Conservation (phyloP, 2,329 filamentous ascomycete species). For the Aureobasidium namibiae region DNA sequence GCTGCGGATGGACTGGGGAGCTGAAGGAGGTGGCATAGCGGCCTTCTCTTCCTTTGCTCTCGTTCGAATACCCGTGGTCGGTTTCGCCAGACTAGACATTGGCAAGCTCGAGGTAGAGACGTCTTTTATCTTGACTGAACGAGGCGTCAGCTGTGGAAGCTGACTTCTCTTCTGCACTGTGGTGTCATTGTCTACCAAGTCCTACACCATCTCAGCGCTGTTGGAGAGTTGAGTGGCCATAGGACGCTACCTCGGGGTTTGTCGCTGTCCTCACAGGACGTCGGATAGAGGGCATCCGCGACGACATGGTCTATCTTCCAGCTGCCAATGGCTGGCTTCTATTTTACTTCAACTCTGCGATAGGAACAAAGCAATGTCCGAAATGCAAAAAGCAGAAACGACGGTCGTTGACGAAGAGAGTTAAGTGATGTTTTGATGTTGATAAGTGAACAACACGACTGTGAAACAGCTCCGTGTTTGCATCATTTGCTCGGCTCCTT, state of each 20-base stretch:
- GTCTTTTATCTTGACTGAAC: not conserved
- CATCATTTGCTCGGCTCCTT: not conserved
- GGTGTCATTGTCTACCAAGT: not conserved
- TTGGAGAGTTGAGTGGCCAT: constrained; percentile 8
- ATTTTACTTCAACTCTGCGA: not conserved
- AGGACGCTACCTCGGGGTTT: constrained; percentile 5
- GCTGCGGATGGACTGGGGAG: not conserved
- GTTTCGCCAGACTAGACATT: not conserved
- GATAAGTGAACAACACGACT: not conserved
- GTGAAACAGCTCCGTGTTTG: not conserved
- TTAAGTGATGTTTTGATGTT: not conserved
- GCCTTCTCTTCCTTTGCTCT: not conserved
- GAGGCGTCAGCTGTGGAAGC: constrained; percentile 10
- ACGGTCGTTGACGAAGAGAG: not conserved
- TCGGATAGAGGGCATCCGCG: constrained; percentile 2
- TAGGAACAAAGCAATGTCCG: not conserved
- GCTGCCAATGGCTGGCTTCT: not conserved
- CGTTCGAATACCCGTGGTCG: not conserved
- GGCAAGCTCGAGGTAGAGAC: not conserved
- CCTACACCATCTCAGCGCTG: constrained; percentile 12
- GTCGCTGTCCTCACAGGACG: not conserved
- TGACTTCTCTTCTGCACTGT: constrained; percentile 5
- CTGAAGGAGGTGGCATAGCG: constrained; percentile 7
- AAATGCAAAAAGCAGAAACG: not conserved
- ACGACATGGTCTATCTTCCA: not conserved